phyloP scores from a whole-genome alignment of 129 eudicot species.

The Pseudognaphalium luteoalbum region DNA sequence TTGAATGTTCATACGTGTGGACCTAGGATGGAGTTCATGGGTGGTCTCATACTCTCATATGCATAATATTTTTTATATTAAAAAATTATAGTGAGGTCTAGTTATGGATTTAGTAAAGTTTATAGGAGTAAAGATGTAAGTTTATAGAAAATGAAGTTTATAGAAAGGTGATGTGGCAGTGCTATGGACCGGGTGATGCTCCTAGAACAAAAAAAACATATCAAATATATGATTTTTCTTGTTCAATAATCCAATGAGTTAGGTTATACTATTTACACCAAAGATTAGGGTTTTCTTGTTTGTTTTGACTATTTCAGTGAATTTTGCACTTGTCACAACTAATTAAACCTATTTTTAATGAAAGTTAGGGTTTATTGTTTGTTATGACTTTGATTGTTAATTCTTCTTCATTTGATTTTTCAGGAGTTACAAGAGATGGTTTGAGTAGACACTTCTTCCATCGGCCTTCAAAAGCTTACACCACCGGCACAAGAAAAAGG shows the following conservation, averaged over 20 bases:
- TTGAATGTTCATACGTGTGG: too few species aligned
- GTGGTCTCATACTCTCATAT: too few species aligned
- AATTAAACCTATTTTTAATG: slow-evolving; percentile 26
- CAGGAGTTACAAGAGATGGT: slow-evolving; percentile 95
- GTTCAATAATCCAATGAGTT: slow-evolving; percentile 22
- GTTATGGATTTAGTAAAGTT: too few species aligned
- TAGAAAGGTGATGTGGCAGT: too few species aligned
- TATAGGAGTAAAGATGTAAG: too few species aligned
- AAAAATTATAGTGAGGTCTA: too few species aligned
- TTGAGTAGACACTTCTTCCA: slow-evolving; percentile 91
- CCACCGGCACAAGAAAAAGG: slow-evolving; percentile 93
- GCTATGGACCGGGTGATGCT: too few species aligned
- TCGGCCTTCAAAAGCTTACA: slow-evolving; percentile 96
- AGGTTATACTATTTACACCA: slow-evolving; percentile 10
- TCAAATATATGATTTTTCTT: slow-evolving; percentile 11
- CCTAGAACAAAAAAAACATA: neutral
- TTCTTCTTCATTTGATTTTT: slow-evolving; percentile 15
- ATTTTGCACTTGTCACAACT: slow-evolving; percentile 24
- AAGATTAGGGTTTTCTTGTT: slow-evolving; percentile 33
- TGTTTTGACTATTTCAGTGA: slow-evolving; percentile 27
- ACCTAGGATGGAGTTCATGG: too few species aligned
- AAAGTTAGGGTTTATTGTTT: slow-evolving; percentile 18
- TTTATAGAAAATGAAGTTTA: too few species aligned
- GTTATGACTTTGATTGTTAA: slow-evolving; percentile 22
- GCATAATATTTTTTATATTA: too few species aligned